phyloP scores from a whole-genome alignment of 108 stramenopile species.

The Epithemia pelagica region DNA sequence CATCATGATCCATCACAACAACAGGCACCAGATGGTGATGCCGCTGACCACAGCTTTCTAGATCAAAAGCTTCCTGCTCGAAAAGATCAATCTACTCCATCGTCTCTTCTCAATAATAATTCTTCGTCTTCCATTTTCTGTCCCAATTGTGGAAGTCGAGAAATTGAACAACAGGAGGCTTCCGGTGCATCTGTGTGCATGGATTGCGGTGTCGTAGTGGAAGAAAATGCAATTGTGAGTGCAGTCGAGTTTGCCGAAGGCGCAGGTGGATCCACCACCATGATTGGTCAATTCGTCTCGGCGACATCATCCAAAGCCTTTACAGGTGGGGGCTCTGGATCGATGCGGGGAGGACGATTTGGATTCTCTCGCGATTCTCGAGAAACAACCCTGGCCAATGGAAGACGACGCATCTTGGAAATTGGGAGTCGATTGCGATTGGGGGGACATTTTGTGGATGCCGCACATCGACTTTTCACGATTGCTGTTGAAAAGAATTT shows the following conservation, averaged over 20 bases:
- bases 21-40: neutral
- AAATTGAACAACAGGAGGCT: conserved; percentile 79
- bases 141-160: conserved; percentile 82
- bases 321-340: conserved; percentile 26
- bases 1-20: neutral
- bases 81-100: neutral
- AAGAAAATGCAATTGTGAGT: conserved; percentile 90
- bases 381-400: conserved; percentile 89
- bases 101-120: too few species aligned
- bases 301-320: conserved; percentile 66
- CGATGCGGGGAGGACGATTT: conserved; percentile 61
- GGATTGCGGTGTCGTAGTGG: conserved; percentile 87
- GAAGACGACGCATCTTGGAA: conserved; percentile 74
- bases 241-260: conserved; percentile 90
- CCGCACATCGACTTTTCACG: conserved; percentile 85
- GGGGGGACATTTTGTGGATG: conserved; percentile 79
- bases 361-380: conserved; percentile 85
- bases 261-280: conserved; percentile 69
- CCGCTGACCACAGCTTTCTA: neutral
- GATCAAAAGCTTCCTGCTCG: neutral
- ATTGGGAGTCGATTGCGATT: conserved; percentile 79
- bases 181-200: conserved; percentile 75
- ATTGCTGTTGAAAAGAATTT: conserved; percentile 95
- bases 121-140: conserved; percentile 20
- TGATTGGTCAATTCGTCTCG: conserved; percentile 89